A percentile compares a stretch with the other conserved stretches of the same genome.
phyloP scores from a whole-genome alignment of 2,329 filamentous ascomycete genomes.

The Colletotrichum chlorophyti region DNA sequence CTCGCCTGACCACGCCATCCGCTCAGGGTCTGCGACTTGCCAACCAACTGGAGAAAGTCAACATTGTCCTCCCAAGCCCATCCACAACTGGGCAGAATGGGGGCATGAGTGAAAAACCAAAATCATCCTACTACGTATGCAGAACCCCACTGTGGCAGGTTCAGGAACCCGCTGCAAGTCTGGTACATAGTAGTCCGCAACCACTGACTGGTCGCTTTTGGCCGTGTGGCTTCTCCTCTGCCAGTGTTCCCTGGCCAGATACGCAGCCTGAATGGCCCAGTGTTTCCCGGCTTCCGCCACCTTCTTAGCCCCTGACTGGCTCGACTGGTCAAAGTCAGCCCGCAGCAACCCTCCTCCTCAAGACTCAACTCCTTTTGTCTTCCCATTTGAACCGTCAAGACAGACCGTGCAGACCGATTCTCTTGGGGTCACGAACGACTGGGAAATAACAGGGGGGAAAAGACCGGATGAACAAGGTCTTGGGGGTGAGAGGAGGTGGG shows the following conservation, averaged over 20 bases:
- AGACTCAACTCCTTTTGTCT: too few relatives aligned
- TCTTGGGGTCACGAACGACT: neutral
- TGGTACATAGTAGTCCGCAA: too few relatives aligned
- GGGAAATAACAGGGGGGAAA: slow-evolving; percentile 19
- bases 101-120: too few relatives aligned
- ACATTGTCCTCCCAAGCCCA: neutral
- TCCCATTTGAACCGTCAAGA: too few relatives aligned
- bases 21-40: too few relatives aligned
- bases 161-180: slow-evolving; percentile 2
- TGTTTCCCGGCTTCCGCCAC: slow-evolving; percentile 24
- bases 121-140: too few relatives aligned
- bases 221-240: slow-evolving; percentile 6
- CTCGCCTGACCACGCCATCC: too few relatives aligned
- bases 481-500: neutral
- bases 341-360: too few relatives aligned
- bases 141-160: neutral
- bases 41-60: too few relatives aligned
- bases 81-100: slow-evolving; percentile 1
- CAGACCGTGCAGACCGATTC: too few relatives aligned
- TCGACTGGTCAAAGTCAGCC: neutral
- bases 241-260: slow-evolving; percentile 5
- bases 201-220: too few relatives aligned
- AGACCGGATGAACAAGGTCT: slow-evolving; percentile 23
- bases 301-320: slow-evolving; percentile 3
- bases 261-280: slow-evolving; percentile 19